Evolutionary conservation across 768 basidiomycete genomes (phyloP).

Genomic region (Hebeloma cylindrosporum): DNA sequence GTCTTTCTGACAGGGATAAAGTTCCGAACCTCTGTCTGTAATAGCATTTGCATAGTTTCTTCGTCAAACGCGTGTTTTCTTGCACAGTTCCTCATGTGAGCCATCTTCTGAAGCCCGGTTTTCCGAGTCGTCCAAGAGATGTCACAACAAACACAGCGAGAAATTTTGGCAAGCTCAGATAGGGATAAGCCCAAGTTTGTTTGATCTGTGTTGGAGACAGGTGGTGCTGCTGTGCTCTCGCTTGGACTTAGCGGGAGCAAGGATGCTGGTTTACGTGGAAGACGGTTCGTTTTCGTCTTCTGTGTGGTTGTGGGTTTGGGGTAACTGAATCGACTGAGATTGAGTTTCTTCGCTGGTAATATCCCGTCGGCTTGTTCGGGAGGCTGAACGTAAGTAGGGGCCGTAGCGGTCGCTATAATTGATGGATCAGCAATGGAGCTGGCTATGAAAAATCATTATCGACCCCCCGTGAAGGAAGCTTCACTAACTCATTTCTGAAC

Average conservation of each 20-base stretch:
- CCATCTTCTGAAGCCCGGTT: slow-evolving; percentile 56
- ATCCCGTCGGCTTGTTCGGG: too few species aligned
- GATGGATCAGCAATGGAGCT: too few species aligned
- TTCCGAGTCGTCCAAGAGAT: slow-evolving; percentile 71
- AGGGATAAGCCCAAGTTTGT: slow-evolving; percentile 42
- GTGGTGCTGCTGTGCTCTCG: neutral
- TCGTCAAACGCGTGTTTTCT: slow-evolving; percentile 54
- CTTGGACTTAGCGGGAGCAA: too few species aligned
- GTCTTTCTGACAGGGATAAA: slow-evolving; percentile 22
- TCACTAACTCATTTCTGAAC: too few species aligned
- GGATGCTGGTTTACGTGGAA: neutral
- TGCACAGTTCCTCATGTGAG: slow-evolving; percentile 69
- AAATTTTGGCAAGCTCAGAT: slow-evolving; percentile 45
- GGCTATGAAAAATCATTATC: too few species aligned
- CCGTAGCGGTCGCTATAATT: too few species aligned
- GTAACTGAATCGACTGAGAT: slow-evolving; percentile 17
- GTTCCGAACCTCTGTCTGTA: slow-evolving; percentile 48
- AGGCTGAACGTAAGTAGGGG: too few species aligned
- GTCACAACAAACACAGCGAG: slow-evolving; percentile 65
- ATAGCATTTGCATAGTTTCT: slow-evolving; percentile 53
- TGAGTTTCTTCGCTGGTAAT: neutral
- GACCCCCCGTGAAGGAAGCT: too few species aligned
- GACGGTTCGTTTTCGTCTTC: neutral
- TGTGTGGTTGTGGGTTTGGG: neutral
- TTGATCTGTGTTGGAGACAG: neutral